Evolutionary conservation across 2,329 filamentous ascomycete genomes (phyloP).

Genomic region (Akanthomyces dipterigenus): DNA sequence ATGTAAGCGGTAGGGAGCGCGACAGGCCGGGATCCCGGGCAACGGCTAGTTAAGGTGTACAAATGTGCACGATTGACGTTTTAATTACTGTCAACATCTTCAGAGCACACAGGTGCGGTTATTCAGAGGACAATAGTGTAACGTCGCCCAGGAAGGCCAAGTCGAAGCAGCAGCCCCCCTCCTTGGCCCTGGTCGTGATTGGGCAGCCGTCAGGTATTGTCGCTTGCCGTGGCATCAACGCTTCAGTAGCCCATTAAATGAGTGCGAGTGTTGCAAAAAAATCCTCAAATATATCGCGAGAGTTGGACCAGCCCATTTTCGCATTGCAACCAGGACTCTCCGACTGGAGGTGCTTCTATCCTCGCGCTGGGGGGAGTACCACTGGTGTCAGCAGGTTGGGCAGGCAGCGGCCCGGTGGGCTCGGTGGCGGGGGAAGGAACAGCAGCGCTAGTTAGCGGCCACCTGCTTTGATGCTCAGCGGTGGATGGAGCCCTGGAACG

Average conservation of each 20-base stretch:
- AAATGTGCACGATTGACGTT: neutral
- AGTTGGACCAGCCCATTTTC: neutral
- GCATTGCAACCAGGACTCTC: neutral
- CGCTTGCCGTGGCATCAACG: neutral
- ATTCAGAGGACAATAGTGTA: neutral
- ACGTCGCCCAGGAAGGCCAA: neutral
- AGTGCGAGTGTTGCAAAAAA: neutral
- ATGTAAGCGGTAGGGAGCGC: too few species aligned
- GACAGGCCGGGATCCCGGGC: neutral
- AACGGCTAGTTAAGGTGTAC: neutral
- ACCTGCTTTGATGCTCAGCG: neutral
- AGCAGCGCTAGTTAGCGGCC: neutral
- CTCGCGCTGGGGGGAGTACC: neutral
- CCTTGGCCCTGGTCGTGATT: neutral
- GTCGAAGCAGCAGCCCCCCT: neutral
- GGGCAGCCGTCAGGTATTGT: slow-evolving; percentile 1
- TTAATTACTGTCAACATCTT: neutral
- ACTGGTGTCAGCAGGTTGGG: neutral
- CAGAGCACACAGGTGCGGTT: neutral
- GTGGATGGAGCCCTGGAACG: neutral
- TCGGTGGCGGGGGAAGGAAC: slow-evolving; percentile 2
- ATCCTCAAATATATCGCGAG: neutral
- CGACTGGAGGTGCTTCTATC: too few species aligned
- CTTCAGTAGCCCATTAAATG: neutral
- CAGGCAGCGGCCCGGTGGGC: too few species aligned